These are phyloP conservation scores for Teratosphaeriaceae sp. DNA, from an alignment of 2,329 filamentous ascomycete species.

Conservation along the genomic window DNA sequence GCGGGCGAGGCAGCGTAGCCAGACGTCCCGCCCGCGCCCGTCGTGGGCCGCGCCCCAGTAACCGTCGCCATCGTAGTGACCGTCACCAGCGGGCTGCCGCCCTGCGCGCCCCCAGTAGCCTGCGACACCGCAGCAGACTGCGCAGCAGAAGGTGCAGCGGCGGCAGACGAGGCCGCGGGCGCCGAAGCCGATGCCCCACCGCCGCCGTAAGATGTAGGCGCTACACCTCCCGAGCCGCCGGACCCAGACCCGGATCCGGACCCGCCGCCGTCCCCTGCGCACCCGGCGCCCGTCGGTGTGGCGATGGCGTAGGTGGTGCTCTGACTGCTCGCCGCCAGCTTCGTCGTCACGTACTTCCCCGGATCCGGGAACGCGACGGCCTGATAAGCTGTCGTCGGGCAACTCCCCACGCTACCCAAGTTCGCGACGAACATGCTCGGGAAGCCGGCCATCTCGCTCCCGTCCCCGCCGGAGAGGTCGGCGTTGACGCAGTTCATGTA, in stretches of 20 bases:
- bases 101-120: not conserved
- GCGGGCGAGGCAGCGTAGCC: constrained; percentile 4
- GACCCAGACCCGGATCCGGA: no score
- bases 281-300: not conserved
- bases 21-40: not conserved
- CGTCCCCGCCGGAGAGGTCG: constrained; percentile 46
- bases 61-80: constrained; percentile 12
- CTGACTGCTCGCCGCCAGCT: no score
- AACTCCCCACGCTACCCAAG: constrained; percentile 17
- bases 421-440: constrained; percentile 68
- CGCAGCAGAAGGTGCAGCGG: not conserved
- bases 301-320: not conserved
- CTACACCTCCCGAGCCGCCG: no score
- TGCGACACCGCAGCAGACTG: not conserved
- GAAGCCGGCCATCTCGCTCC: constrained; percentile 49
- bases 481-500: constrained; percentile 94
- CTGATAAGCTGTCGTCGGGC: constrained; percentile 4
- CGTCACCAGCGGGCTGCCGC: constrained; percentile 2
- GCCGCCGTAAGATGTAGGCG: not conserved
- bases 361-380: constrained; percentile 16
- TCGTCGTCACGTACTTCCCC: constrained; percentile 15
- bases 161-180: not conserved
- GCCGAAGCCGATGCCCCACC: not conserved
- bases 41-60: constrained; percentile 4
- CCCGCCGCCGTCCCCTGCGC: no score